Base-by-base conservation (phyloP, 148 eudicot genomes). In the Salicornia ramosissima region DNA sequence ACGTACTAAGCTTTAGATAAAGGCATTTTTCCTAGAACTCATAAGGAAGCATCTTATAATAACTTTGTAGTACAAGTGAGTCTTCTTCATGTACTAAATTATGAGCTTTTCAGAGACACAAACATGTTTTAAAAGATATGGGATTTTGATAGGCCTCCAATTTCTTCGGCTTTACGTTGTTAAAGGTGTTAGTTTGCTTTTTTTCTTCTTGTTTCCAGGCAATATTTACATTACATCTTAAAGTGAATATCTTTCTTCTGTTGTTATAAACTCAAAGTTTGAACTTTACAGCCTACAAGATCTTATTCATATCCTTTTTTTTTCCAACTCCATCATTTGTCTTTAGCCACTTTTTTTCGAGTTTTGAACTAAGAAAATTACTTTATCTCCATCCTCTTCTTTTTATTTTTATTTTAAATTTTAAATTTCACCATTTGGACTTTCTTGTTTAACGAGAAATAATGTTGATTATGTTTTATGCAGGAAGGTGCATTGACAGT, bases 311-410 rank as follows among this genome's bases (percentile, higher is more conserved):
- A 47, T 31, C 55, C 29, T 72, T 51, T 22, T 30, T 43, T 53
- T 72, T 64, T 72, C 30, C 29, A 28, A 28, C 40, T 53, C 31
- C 75, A 72, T 53, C 64, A 72, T 65, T 65, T 73, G 70, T 73
- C 76, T 30, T n/a, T n/a, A n/a, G n/a, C n/a, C n/a, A n/a, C 21
- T 30, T 71, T 61, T 49, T 50, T 71, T 61, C 2, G 9, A 24
- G 14, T 40, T 69, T 42, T 19, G 2, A 40, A 25, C 8, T 14
- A 19, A 9, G 21, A n/a, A n/a, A n/a, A n/a, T n/a, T n/a, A n/a
- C n/a, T n/a, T n/a, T n/a, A n/a, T n/a, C n/a, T n/a, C n/a, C n/a
- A n/a, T n/a, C n/a, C n/a, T n/a, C n/a, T n/a, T n/a, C n/a, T 50
- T 4, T 16, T 39, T 39, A 39, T 39, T 39, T 39, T 39, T 39